Base-by-base conservation (phyloP, 108 stramenopile species). In the Cyclostephanos invisitatus region DNA sequence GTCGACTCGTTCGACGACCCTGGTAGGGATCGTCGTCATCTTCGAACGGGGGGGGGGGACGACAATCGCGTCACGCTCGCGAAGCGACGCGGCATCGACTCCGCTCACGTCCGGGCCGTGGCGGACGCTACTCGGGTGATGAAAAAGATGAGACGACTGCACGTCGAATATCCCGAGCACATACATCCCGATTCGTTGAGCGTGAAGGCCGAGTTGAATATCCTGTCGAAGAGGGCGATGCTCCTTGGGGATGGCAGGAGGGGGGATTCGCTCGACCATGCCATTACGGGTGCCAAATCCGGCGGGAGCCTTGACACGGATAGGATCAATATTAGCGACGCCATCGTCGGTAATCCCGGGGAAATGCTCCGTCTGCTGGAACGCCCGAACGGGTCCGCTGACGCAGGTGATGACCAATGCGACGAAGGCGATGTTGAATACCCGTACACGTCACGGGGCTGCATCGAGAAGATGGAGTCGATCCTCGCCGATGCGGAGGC, bases 141-240 rank as follows among this genome's bases (percentile, higher is more conserved):
- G 66, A 72, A 64, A 18, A 78, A 78, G 55, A 78, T 78, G 78
- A 72, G 40, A 56, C 49, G 47, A 12, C 27, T 78, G 38, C 78
- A 78, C 62, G 35, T 38, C 48, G 24, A 54, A 3, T 68, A 63
- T 8, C 61, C 78, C 12, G 67, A 78, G n/a, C 12, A 64, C 17
- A 35, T 78, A 0, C 47, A 60, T 46, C 50, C 78, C 11, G 78
- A 78, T 72, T 67, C 78, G 21, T 47, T 78, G 24, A 72, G 78
- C 35, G 53, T 78, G 17, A 68, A 68, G 35, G 56, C 78, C 42
- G 78, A 78, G 27, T 49, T 78, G 42, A 78, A 62, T 57, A 66
- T 78, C 1, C 72, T 71, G 78, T 72, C 78, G 15, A 78, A 78
- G 60, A 48, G 78, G 56, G 57, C 71, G 32, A 55, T 63, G 29